These are phyloP conservation scores for Aspergillus affinis DNA, from an alignment of 495 filamentous ascomycete species.

Conservation along the genomic window DNA sequence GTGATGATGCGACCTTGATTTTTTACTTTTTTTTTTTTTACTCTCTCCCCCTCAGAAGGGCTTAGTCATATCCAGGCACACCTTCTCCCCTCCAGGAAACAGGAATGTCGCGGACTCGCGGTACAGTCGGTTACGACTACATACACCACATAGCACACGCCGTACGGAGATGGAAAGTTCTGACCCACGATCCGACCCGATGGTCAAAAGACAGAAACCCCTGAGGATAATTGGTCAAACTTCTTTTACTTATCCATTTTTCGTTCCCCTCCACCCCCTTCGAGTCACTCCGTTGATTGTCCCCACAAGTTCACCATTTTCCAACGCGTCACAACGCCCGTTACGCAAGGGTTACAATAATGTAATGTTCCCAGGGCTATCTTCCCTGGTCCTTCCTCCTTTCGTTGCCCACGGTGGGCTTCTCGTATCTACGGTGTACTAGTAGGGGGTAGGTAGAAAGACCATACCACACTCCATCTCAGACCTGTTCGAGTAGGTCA, in stretches of 20 bases:
- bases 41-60: neutral
- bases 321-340: conserved; percentile 27
- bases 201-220: conserved; percentile 20
- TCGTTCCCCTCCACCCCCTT: conserved; percentile 14
- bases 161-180: neutral
- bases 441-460: neutral
- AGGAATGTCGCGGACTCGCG: neutral
- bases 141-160: no score
- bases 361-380: conserved; percentile 2
- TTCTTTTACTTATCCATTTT: conserved; percentile 7
- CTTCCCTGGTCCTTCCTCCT: conserved; percentile 3
- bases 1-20: neutral
- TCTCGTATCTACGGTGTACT: neutral
- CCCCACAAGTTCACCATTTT: conserved; percentile 35
- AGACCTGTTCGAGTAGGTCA: neutral
- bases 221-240: neutral
- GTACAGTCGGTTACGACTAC: neutral
- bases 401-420: neutral
- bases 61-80: neutral
- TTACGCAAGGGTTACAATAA: conserved; percentile 47
- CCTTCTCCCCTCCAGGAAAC: neutral
- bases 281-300: conserved; percentile 20
- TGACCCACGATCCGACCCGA: conserved; percentile 31
- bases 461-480: no score
- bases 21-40: neutral